phyloP scores from a whole-genome alignment of 306 rosid genomes.

The Acacia acuminata region DNA sequence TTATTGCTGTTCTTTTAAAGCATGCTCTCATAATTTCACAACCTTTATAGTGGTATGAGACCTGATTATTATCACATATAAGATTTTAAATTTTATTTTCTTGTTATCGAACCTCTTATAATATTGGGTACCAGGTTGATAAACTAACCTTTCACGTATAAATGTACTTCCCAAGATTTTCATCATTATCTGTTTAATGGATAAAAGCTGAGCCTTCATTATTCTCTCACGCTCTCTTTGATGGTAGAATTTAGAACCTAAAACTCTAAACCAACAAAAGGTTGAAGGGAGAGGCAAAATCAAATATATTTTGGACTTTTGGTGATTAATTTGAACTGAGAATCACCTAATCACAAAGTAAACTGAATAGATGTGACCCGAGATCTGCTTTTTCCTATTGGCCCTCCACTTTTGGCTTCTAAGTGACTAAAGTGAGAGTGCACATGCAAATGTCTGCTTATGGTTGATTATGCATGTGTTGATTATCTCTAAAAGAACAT shows the following conservation, averaged over 20 bases:
- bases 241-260: not conserved
- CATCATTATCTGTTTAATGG: not conserved
- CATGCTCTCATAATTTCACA: not conserved
- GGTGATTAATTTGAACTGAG: not conserved
- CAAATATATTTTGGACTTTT: not conserved
- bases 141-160: not conserved
- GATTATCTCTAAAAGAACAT: not conserved
- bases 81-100: not conserved
- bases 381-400: not conserved
- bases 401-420: not conserved
- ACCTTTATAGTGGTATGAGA: not conserved
- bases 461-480: not conserved
- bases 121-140: not conserved
- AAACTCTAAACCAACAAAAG: not conserved
- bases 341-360: not conserved
- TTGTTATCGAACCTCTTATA: no score
- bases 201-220: not conserved
- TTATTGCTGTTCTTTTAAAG: not conserved
- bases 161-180: not conserved
- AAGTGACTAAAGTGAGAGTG: not conserved
- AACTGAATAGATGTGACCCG: not conserved
- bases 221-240: not conserved
- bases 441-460: conserved; percentile 5
- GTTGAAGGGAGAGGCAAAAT: not conserved
- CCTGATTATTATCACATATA: not conserved